Base-by-base conservation (phyloP, 495 filamentous ascomycete species). In the Eremomyces bilateralis region DNA sequence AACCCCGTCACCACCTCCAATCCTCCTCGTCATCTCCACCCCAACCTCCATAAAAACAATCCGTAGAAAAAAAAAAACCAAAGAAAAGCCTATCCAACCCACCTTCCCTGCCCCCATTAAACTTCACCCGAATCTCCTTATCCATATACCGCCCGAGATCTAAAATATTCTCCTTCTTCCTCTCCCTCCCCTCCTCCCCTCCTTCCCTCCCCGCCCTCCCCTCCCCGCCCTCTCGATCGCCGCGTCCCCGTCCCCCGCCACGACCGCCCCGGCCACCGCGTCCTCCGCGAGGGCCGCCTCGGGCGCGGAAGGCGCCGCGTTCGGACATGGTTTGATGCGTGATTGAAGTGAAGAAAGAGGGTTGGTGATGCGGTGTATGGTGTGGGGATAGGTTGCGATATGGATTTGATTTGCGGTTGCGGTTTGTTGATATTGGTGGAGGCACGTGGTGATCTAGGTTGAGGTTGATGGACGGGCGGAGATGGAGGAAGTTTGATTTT, bases 111-210 rank as follows among this genome's bases (percentile, higher is more conserved):
- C 88, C 88, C 16, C 88, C 88, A 48, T 79, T 93, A 52, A 97
- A 95, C 59, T 95, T 94, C 40, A 95, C 88, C 3, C 66, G 73
- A 35, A 97, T 77, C 48, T 76, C 64, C 65, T 93, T 85, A 55
- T 95, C 88, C 72, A 91, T 82, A 51, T 93, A 97, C 60, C 90
- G 90, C 51, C 62, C 69, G 41, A 97, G 59, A 43, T 97, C 88
- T 15, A 97, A 67, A 47, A 97, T 97, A 50, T 94, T 93, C 53
- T 97, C 85, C 60, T 94, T 93, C 43, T 78, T 74, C 51, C 81
- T 75, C 44, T 69, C 65, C 31, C 63, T 60, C 24, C 52, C 45
- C 28, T 52, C 48, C 3, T 49, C 53, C 42, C 56, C 58, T 29
- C 53, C 54, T 19, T 53, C 50, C 19, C 59, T 58, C 12, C 50